These are phyloP conservation scores for Astrocystis sublimbata DNA, from an alignment of 495 filamentous ascomycete species.

Conservation along the genomic window DNA sequence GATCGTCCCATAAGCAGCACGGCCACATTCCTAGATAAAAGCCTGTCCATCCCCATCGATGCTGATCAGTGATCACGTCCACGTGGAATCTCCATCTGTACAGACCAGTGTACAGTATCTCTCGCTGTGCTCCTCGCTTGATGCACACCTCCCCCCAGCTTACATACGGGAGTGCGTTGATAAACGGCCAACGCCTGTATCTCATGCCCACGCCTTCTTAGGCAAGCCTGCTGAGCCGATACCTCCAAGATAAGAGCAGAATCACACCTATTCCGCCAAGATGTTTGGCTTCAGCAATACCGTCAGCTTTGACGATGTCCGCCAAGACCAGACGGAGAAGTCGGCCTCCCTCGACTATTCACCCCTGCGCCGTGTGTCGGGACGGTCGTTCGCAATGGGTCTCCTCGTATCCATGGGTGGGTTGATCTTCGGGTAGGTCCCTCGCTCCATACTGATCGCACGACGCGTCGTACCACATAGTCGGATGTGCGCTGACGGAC, in stretches of 20 bases:
- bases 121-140: background rate
- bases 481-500: background rate
- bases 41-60: conserved; percentile 3
- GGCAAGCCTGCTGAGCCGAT: background rate
- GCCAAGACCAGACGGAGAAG: background rate
- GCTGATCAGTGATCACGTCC: conserved; percentile 1
- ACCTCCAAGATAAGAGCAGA: background rate
- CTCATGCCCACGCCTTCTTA: background rate
- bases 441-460: conserved; percentile 46
- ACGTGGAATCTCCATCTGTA: conserved; percentile 12
- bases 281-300: conserved; percentile 10
- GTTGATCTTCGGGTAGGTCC: conserved; percentile 66
- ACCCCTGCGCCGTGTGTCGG: conserved; percentile 36
- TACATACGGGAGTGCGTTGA: background rate
- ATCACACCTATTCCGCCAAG: background rate
- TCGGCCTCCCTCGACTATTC: conserved; percentile 21
- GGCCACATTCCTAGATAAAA: conserved; percentile 7
- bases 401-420: conserved; percentile 66
- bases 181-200: background rate
- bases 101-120: background rate
- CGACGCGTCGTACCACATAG: background rate
- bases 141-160: background rate
- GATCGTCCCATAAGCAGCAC: background rate
- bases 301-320: conserved; percentile 17
- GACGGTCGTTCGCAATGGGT: conserved; percentile 52